A percentile compares a stretch with the other conserved stretches of the same genome.
Evolutionary conservation across 164 flowering plant genomes (phyloP).

Genomic region (Sedum album): DNA sequence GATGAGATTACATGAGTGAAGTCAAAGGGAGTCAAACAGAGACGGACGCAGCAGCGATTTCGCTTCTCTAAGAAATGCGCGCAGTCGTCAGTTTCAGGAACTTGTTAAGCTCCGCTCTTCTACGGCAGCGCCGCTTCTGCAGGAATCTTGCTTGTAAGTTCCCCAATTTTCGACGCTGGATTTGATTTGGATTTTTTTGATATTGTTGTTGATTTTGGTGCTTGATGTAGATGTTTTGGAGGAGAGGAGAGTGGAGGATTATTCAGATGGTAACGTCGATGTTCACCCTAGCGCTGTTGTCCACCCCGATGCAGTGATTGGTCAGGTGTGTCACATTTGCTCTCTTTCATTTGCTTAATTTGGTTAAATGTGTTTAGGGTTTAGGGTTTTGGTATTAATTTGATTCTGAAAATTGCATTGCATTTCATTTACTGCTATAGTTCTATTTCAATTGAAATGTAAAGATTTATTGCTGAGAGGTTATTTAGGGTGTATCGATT

Average conservation of each 20-base stretch:
- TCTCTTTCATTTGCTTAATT: background rate
- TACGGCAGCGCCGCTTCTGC: background rate
- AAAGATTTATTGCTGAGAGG: background rate
- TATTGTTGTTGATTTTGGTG: background rate
- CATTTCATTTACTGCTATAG: background rate
- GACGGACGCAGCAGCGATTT: too few relatives aligned
- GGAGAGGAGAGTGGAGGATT: background rate
- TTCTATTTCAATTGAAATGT: background rate
- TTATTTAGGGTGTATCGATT: constrained; percentile 58
- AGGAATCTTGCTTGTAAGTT: background rate
- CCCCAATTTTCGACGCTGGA: background rate
- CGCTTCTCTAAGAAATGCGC: too few relatives aligned
- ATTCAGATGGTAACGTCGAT: constrained; percentile 4
- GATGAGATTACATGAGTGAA: too few relatives aligned
- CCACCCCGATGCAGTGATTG: constrained; percentile 42
- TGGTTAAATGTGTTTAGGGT: constrained; percentile 7
- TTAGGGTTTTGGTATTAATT: background rate
- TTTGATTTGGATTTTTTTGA: background rate
- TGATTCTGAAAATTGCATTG: background rate
- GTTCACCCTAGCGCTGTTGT: constrained; percentile 29
- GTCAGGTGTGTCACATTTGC: constrained; percentile 32
- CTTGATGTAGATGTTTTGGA: background rate
- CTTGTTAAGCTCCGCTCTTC: background rate
- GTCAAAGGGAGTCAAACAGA: background rate
- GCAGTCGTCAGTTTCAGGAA: background rate